Evolutionary conservation across 176 grass and related monocot species (phyloP).

Genomic region (Aegilops tauschii): DNA sequence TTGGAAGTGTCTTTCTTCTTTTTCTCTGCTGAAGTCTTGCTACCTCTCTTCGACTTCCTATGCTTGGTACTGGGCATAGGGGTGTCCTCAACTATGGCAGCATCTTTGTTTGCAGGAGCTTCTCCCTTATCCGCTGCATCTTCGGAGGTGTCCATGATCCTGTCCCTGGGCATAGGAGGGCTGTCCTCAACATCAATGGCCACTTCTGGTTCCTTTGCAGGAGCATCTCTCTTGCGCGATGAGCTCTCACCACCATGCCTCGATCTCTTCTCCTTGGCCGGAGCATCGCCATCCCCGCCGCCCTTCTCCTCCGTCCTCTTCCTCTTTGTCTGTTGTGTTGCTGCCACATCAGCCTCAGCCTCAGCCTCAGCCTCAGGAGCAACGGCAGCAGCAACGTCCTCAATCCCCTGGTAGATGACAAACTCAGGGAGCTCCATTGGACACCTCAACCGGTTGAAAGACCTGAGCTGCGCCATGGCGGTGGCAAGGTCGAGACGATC

Average conservation of each 20-base stretch:
- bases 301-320: slow-evolving; percentile 27
- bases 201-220: neutral
- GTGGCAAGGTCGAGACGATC: slow-evolving; percentile 60
- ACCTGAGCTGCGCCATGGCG: slow-evolving; percentile 63
- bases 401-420: slow-evolving; percentile 36
- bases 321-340: neutral
- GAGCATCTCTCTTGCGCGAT: neutral
- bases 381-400: slow-evolving; percentile 5
- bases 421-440: slow-evolving; percentile 55
- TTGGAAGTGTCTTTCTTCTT: slow-evolving; percentile 8
- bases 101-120: neutral
- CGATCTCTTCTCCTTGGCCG: neutral
- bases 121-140: neutral
- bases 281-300: neutral
- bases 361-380: neutral
- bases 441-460: slow-evolving; percentile 62
- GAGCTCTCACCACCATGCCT: neutral
- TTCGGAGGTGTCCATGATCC: neutral
- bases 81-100: neutral
- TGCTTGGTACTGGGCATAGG: neutral
- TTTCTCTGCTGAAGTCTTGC: slow-evolving; percentile 4
- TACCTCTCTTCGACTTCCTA: neutral
- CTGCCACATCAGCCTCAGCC: neutral
- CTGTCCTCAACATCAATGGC: neutral
- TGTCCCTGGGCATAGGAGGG: neutral